phyloP scores from a whole-genome alignment of 768 basidiomycete species.

The Mycena pura region DNA sequence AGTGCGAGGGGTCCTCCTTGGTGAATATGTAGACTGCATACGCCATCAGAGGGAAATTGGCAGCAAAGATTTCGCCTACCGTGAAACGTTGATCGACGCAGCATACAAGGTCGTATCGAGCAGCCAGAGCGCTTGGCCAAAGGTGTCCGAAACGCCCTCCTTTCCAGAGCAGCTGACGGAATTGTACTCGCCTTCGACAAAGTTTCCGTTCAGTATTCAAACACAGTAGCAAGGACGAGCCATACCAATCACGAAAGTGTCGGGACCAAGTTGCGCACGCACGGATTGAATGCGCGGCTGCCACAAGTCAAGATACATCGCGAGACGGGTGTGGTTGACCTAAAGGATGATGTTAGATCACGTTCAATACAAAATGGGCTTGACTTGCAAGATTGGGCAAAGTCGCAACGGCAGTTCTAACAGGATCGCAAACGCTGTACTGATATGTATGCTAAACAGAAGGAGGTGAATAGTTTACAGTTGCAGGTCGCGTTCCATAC shows the following conservation, averaged over 20 bases:
- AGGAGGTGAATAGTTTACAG: not conserved
- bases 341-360: slow-evolving; percentile 21
- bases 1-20: slow-evolving; percentile 60
- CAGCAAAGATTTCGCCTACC: too few species aligned
- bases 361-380: not conserved
- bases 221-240: not conserved
- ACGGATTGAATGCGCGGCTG: slow-evolving; percentile 57
- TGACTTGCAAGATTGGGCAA: slow-evolving; percentile 52
- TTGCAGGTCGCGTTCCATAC: not conserved
- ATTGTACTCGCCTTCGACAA: slow-evolving; percentile 64
- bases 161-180: slow-evolving; percentile 61
- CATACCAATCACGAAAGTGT: slow-evolving; percentile 56
- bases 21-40: slow-evolving; percentile 54
- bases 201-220: not conserved
- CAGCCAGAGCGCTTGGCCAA: slow-evolving; percentile 62
- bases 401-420: slow-evolving; percentile 52
- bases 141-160: slow-evolving; percentile 58
- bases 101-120: slow-evolving; percentile 55
- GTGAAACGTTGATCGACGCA: slow-evolving; percentile 56
- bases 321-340: slow-evolving; percentile 62
- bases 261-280: slow-evolving; percentile 52
- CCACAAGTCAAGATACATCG: slow-evolving; percentile 61
- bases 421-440: slow-evolving; percentile 55
- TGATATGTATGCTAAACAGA: slow-evolving; percentile 53
- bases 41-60: too few species aligned